Base-by-base conservation (phyloP, 2,329 filamentous ascomycete genomes). In the Penicillium decumbens region DNA sequence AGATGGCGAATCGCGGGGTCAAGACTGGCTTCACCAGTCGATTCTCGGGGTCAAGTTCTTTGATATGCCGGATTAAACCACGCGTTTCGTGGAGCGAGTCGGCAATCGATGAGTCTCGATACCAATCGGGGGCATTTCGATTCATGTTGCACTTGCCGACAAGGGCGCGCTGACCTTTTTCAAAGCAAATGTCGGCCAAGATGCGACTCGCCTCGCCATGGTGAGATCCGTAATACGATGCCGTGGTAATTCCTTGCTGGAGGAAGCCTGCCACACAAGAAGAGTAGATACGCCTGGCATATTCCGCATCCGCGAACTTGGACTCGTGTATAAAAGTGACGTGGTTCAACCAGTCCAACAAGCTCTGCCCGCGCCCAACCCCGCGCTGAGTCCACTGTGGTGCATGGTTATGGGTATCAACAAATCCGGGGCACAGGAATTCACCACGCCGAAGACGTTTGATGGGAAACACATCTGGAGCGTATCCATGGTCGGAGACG, bases 371-470 rank as follows among this genome's bases (percentile, higher is more conserved):
- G 45, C 72, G 70, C 4, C 74, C 74, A 3, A 71, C 61, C 5
- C 74, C 74, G 15, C 74, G 69, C 53, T 75, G 74, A 20, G 72
- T 66, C 71, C 73, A 78, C 65, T 79, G 76, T 2, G 83, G 83
- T 0, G 84, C 83, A 59, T 87, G 84, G 52, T 84, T 84, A 65
- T 87, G 84, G 1, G 82, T 85, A 68, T 87, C 83, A 45, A 87
- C 71, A 52, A 70, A 70, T 12, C 65, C 66, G 0, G 66, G 68
- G 42, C 62, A 59, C 18, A 70, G 47, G 41, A 70, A 69, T 27
- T 69, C 53, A 9, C 60, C 59, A 3, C 59, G 53, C 1, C 49
- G 44, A 2, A 71, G 60, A 43, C 58, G 52, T 45, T 63, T 65
- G 18, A 70, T 45, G 1, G 62, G 53, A 28, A 65, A 62, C 2